Evolutionary conservation across 1,284 basidiomycete species (phyloP), one percentile per base, ranked within the genome.

Genomic region (Ganoderma meredithae): DNA sequence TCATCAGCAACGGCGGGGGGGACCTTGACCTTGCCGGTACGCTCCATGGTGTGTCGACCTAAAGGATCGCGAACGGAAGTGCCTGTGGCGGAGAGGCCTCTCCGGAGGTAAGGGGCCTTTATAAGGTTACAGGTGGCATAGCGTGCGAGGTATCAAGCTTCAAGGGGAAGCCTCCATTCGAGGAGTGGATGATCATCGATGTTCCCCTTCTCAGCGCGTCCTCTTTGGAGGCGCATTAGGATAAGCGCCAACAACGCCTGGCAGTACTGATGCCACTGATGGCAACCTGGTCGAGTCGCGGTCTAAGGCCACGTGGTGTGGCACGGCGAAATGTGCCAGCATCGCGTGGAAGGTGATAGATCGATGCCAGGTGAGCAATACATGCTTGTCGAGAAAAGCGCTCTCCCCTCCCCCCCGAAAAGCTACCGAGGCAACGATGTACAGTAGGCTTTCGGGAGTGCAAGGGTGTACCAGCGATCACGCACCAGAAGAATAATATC

Each of bases 131-230:
- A 52, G 12, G 47, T 52, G 55, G 55, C 33, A 58, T 33, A 39
- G 36, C 55, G 55, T 58, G 55, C n/a, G 55, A 58, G n/a, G n/a
- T 33, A 55, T 55, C 52, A 17, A 55, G 52, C 31, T 31, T 55
- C 52, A 17, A 55, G 52, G 52, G 52, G 33, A 55, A 22, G 55
- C 33, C n/a, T 19, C 19, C 55, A 33, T n/a, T 6, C 31, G 36
- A 58, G 55, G 39, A 58, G 55, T 39, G n/a, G 55, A 36, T 39
- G n/a, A 12, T 58, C 39, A 31, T 31, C 27, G 33, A 58, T 58
- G 19, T 31, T 36, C n/a, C 9, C 15, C 52, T 17, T 53, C 31
- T 31, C 7, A 36, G 36, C 36, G 52, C 52, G 53, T 33, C 22
- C 27, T 55, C 33, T 27, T 19, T 3, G 27, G 53, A 55, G 53